Evolutionary conservation across 192 early-diverging fungal genomes (phyloP).

Genomic region (Kappamyces sp.): DNA sequence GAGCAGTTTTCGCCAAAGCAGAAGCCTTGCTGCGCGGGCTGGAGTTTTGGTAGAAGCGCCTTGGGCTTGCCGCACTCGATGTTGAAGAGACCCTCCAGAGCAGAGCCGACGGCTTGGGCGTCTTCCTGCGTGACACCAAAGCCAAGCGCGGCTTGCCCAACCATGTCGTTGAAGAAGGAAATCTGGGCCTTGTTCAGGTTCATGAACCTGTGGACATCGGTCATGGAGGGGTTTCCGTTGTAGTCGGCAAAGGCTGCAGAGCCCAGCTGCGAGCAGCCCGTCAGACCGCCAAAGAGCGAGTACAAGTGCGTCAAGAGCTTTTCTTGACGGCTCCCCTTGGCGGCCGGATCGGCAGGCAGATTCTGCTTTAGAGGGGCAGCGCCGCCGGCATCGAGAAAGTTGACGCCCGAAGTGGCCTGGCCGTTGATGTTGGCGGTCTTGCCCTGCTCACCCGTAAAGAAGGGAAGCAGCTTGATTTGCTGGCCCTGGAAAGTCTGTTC

Average conservation of each 20-base stretch:
- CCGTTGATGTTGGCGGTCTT: slow-evolving; percentile 5
- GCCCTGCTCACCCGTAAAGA: slow-evolving; percentile 10
- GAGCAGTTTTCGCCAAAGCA: background rate
- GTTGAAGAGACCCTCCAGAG: slow-evolving; percentile 14
- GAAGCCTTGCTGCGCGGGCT: background rate
- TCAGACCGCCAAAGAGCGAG: slow-evolving; percentile 7
- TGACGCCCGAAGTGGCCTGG: slow-evolving; percentile 3
- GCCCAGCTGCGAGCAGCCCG: slow-evolving; percentile 9
- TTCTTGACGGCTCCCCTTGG: background rate
- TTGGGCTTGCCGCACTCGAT: slow-evolving; percentile 10
- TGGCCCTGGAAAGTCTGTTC: background rate
- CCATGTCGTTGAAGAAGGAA: slow-evolving; percentile 16
- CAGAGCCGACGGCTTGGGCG: background rate
- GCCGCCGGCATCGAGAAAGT: slow-evolving; percentile 20
- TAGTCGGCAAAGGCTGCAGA: slow-evolving; percentile 6
- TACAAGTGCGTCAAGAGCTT: slow-evolving; percentile 21
- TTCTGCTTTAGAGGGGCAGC: slow-evolving; percentile 14
- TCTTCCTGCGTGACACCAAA: slow-evolving; percentile 15
- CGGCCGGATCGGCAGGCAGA: slow-evolving; percentile 5
- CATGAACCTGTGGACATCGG: slow-evolving; percentile 19
- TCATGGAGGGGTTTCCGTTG: slow-evolving; percentile 14
- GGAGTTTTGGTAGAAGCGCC: background rate
- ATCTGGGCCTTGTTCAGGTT: slow-evolving; percentile 10
- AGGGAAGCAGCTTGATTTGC: slow-evolving; percentile 6
- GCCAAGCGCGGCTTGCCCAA: slow-evolving; percentile 11